Evolutionary conservation across 768 basidiomycete species (phyloP), one percentile per base, ranked within the genome.

Genomic region (Favolaschia claudopus): DNA sequence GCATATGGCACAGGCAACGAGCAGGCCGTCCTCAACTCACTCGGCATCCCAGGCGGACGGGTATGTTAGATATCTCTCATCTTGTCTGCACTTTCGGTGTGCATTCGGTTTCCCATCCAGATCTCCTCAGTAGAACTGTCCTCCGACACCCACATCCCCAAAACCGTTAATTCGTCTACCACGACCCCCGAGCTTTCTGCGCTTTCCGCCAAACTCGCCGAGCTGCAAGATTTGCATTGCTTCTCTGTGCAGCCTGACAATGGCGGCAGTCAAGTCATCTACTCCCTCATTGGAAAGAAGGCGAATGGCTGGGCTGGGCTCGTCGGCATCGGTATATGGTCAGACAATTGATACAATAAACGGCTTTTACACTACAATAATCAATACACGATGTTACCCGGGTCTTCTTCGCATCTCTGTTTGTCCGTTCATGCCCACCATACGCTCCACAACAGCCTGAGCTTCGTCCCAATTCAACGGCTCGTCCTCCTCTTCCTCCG

Each of bases 401-500:
- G 46, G 52, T 60, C 73, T 69, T 48, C 74, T 68, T 38, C 75
- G 73, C 50, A 61, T 63, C 24, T 76, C 75, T 9, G 68, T 62
- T 52, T 70, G 69, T 7, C 71, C 64, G n/a, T 76, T 79, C 75
- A 85, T 83, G 12, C 83, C 84, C 37, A 85, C 79, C 84, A 86
- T 85, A 14, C 80, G 79, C 67, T 87, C 85, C 4, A 86, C 82
- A 9, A 79, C 80, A 7, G 81, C 84, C 82, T 91, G 88, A 36
- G 84, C 85, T 68, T 89, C 83, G 64, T 89, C 89, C 87, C 86
- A 89, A 58, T 89, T 86, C 65, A 85, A 69, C 10, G 76, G 87
- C 22, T 89, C 88, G 7, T 89, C 87, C 32, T 89, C 88, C 6
- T 88, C 88, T 3, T 83, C 87, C 19, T 84, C 75, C 20, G 76